Evolutionary conservation across 2,329 filamentous ascomycete species (phyloP), one percentile per base, ranked within the genome.

Genomic region (Metarhizium album): DNA sequence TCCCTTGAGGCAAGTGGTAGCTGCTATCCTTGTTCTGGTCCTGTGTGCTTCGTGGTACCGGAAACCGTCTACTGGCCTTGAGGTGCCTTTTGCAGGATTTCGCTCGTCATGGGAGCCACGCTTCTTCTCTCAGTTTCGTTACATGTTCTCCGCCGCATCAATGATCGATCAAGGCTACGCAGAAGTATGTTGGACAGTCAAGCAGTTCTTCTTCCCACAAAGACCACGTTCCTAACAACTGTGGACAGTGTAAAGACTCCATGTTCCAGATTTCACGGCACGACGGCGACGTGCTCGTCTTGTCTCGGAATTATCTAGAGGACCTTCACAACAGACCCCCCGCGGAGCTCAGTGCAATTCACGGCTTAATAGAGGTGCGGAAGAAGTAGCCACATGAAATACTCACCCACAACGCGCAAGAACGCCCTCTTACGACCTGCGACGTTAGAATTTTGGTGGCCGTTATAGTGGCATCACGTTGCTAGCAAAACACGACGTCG

Each of bases 101-200:
- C 42, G 51, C 11, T 54, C 24, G 9, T 37, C 53, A 1, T 51
- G 22, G 46, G 51, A 54, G 22, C 53, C 53, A 3, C 40, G 31
- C 1, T 42, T 54, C 31, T 18, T 54, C n/a, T 38, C 45, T 24
- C 35, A 47, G 16, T 18, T 51, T 14, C 53, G 53, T 4, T 54
- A 47, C 23, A 42, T 43, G n/a, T 40, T 43, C 2, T 33, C 37
- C 3, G 50, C 53, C 2, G n/a, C 51, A 3, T 23, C 20, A 5
- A 52, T 54, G 35, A 54, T 54, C 29, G 22, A 18, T 9, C 46
- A 51, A 31, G 53, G 53, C 35, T 54, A 54, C 38, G n/a, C 42
- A 13, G 53, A 53, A 46, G 53, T 46, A 3, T n/a, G 14, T 3
- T 6, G 27, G 3, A 40, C n/a, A 8, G 4, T n/a, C 18, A 8